Percentiles rank a stretch among this genome's conserved stretches.
phyloP scores from a whole-genome alignment of 257 asterid genomes.

The Lantana camara region DNA sequence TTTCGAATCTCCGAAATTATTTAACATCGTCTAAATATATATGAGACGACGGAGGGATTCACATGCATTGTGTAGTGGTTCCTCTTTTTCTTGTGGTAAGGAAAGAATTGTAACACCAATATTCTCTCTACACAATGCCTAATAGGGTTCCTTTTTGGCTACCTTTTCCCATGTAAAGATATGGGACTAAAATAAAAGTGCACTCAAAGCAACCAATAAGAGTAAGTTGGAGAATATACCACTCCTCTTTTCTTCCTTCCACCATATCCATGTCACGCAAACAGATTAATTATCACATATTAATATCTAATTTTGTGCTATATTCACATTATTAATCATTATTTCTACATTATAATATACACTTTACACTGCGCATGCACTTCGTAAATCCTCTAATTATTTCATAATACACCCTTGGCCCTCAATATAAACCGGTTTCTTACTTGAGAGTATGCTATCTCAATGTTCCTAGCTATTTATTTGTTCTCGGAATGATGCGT shows the following conservation, averaged over 20 bases:
- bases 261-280: neutral
- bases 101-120: conserved; percentile 3
- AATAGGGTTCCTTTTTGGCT: conserved; percentile 1
- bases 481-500: no score
- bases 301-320: no score
- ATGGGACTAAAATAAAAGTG: conserved; percentile 36
- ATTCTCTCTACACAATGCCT: conserved; percentile 6
- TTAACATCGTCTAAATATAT: no score
- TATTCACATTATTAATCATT: no score
- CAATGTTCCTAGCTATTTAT: no score
- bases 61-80: neutral
- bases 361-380: no score
- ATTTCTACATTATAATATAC: no score
- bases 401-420: no score
- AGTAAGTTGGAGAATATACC: conserved; percentile 38
- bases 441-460: no score
- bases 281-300: neutral
- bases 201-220: conserved; percentile 35
- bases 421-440: no score
- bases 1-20: no score
- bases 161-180: conserved; percentile 33
- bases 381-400: no score
- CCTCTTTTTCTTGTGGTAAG: conserved; percentile 12
- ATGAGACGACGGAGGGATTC: neutral
- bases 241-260: conserved; percentile 30